Evolutionary conservation across 768 basidiomycete genomes (phyloP).

Genomic region (Piloderma croceum): DNA sequence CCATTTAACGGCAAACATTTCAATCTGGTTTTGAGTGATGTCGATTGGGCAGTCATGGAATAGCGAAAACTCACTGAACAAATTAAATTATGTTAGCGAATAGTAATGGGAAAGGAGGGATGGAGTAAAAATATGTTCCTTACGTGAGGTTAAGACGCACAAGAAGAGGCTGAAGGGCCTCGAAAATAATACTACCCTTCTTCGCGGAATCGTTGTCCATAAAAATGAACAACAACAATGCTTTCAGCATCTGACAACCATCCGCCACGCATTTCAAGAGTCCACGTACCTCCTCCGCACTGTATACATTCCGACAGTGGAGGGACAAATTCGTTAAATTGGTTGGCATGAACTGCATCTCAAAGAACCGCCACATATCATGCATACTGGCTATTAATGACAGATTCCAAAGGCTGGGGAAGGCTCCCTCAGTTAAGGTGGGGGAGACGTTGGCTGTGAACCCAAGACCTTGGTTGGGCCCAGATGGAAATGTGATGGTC

Average conservation of each 20-base stretch:
- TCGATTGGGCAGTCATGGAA: too few relatives aligned
- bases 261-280: constrained; percentile 42
- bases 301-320: constrained; percentile 42
- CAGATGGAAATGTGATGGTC: constrained; percentile 49
- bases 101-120: too few relatives aligned
- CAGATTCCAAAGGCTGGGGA: constrained; percentile 49
- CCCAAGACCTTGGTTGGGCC: constrained; percentile 42
- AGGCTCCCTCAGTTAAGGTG: constrained; percentile 40
- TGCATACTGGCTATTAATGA: constrained; percentile 41
- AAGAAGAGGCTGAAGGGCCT: too few relatives aligned
- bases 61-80: too few relatives aligned
- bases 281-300: constrained; percentile 34
- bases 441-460: constrained; percentile 42
- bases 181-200: too few relatives aligned
- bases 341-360: constrained; percentile 37
- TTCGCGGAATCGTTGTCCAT: too few relatives aligned
- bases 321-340: constrained; percentile 48
- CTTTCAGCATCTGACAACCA: constrained; percentile 42
- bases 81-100: too few relatives aligned
- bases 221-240: too few relatives aligned
- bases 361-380: constrained; percentile 42
- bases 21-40: too few relatives aligned
- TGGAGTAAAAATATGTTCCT: too few relatives aligned
- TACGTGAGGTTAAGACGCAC: too few relatives aligned
- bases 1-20: too few relatives aligned